phyloP scores from a whole-genome alignment of 2,329 filamentous ascomycete species.

The Zasmidium citrigriseum region DNA sequence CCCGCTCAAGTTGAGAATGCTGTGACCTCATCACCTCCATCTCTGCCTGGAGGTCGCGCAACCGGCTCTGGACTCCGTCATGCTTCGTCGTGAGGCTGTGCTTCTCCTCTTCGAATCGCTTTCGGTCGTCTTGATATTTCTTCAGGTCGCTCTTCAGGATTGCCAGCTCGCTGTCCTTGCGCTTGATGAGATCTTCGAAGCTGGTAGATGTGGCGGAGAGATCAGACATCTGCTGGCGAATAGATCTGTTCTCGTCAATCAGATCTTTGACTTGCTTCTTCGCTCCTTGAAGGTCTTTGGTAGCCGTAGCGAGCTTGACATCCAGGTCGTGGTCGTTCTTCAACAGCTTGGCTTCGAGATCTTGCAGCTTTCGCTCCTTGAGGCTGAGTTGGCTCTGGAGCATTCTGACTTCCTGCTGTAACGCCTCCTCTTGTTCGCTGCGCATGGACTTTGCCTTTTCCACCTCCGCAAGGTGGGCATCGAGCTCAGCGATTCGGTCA shows the following conservation, averaged over 20 bases:
- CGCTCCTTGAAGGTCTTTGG: slow-evolving; percentile 75
- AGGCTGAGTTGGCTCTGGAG: slow-evolving; percentile 84
- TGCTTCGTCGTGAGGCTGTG: slow-evolving; percentile 71
- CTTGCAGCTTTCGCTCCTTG: slow-evolving; percentile 86
- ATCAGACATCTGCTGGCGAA: slow-evolving; percentile 82
- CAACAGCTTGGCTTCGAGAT: slow-evolving; percentile 80
- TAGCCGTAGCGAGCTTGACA: slow-evolving; percentile 73
- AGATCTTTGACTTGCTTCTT: slow-evolving; percentile 76
- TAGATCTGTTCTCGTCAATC: slow-evolving; percentile 74
- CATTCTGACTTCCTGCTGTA: slow-evolving; percentile 85
- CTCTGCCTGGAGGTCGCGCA: slow-evolving; percentile 85
- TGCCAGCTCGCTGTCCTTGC: slow-evolving; percentile 90
- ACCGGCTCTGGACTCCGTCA: slow-evolving; percentile 71
- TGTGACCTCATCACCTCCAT: slow-evolving; percentile 83
- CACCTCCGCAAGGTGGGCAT: slow-evolving; percentile 69
- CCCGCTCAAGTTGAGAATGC: slow-evolving; percentile 79
- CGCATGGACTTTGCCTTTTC: slow-evolving; percentile 71
- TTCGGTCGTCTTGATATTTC: slow-evolving; percentile 78
- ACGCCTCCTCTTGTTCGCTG: slow-evolving; percentile 71
- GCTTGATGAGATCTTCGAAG: slow-evolving; percentile 89
- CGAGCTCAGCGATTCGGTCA: slow-evolving; percentile 66
- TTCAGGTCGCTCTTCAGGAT: slow-evolving; percentile 83
- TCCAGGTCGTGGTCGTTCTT: slow-evolving; percentile 88
- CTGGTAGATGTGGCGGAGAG: slow-evolving; percentile 89
- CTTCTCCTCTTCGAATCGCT: slow-evolving; percentile 76